These are phyloP conservation scores for Podospora fimiseda DNA, from an alignment of 495 filamentous ascomycete species.

Conservation along the genomic window DNA sequence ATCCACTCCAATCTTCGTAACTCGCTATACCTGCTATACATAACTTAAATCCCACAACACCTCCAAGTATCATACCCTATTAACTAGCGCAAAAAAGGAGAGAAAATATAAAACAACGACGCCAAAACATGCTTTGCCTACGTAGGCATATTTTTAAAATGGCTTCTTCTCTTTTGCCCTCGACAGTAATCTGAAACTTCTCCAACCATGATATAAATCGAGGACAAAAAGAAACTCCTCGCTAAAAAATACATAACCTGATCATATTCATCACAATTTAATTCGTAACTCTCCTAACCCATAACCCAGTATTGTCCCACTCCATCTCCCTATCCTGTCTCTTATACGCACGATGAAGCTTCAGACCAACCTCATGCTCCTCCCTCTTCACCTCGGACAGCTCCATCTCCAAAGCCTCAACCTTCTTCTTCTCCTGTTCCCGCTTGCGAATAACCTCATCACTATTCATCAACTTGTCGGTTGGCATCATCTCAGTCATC, in stretches of 20 bases:
- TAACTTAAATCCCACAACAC: no score
- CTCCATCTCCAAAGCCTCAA: constrained; percentile 63
- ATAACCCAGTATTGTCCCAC: constrained; percentile 66
- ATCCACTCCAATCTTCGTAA: no score
- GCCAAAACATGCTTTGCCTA: no score
- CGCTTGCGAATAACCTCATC: constrained; percentile 42
- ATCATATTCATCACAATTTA: not conserved
- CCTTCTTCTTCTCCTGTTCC: constrained; percentile 64
- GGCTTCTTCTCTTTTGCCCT: no score
- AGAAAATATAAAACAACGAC: no score
- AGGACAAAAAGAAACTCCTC: no score
- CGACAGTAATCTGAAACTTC: no score
- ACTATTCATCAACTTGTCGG: constrained; percentile 42
- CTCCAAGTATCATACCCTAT: no score
- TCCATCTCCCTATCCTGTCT: constrained; percentile 56
- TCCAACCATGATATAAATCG: no score
- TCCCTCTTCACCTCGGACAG: constrained; percentile 72
- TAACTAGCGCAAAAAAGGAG: no score
- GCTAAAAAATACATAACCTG: not conserved
- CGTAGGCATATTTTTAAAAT: no score
- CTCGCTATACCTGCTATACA: no score
- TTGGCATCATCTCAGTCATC: constrained; percentile 59
- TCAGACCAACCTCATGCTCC: constrained; percentile 81
- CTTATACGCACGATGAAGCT: constrained; percentile 74
- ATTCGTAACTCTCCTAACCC: constrained; percentile 64